Evolutionary conservation across 2,329 filamentous ascomycete genomes (phyloP).

Genomic region (Calonectria honghensis): DNA sequence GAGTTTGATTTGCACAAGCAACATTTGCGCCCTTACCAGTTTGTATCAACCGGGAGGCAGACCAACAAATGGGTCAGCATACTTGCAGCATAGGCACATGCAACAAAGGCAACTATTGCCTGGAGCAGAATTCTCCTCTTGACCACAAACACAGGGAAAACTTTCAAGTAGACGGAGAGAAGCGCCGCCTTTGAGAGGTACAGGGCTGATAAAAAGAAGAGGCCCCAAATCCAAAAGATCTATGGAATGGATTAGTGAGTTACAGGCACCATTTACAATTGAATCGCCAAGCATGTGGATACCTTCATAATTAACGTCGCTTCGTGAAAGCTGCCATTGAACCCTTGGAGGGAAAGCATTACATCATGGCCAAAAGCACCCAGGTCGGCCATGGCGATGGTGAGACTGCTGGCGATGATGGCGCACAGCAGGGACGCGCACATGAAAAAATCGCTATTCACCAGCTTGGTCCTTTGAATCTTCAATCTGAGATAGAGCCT

Average conservation of each 20-base stretch:
- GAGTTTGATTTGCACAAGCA: not conserved
- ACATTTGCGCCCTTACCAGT: not conserved
- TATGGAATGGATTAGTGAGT: not conserved
- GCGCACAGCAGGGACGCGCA: not conserved
- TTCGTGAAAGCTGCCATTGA: not conserved
- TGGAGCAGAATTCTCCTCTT: not conserved
- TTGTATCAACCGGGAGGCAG: not conserved
- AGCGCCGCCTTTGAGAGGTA: conserved; percentile 21
- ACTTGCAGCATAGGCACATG: not conserved
- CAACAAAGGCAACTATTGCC: not conserved
- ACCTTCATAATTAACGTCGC: not conserved
- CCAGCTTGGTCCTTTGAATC: conserved; percentile 5
- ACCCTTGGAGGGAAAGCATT: not conserved
- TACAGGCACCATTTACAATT: accelerated
- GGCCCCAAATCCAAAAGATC: conserved; percentile 23
- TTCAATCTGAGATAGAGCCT: conserved; percentile 16
- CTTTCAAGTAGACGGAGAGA: conserved; percentile 7
- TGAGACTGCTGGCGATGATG: not conserved
- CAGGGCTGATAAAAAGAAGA: conserved; percentile 7
- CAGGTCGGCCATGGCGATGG: not conserved
- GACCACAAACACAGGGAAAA: not conserved
- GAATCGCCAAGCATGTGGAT: not conserved
- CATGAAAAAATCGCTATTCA: conserved; percentile 18
- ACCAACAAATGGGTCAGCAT: not conserved
- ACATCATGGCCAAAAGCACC: conserved; percentile 2